Base-by-base conservation (phyloP, 179 eudicot genomes). In the Vitellaria paradoxa region DNA sequence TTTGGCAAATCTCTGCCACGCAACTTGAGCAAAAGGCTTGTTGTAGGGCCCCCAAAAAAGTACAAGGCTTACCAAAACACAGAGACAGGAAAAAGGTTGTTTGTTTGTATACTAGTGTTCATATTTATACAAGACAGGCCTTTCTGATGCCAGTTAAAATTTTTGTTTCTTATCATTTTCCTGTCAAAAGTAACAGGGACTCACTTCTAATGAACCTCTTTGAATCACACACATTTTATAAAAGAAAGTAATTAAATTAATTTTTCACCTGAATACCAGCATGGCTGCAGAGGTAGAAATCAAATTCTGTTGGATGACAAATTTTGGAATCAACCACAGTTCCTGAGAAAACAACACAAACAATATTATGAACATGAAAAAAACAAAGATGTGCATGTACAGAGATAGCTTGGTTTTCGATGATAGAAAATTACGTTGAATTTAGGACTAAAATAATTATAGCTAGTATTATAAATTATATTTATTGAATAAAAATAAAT, bases 231-330 rank as follows among this genome's bases (percentile, higher is more conserved):
- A 20, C 17, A n/a, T 10, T 68, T 12, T 20, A 45, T 18, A 53
- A 78, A 74, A 26, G 37, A 50, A 47, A 76, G 17, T 21, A 30
- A 30, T 30, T 30, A 30, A 30, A 30, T 0, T 7, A 49, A 5
- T 15, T 24, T 66, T 13, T 82, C 64, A 85, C 90, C 89, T 84
- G 87, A 84, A 86, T 84, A 61, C 89, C 89, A 77, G 89, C 87
- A 78, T 86, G 89, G 37, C 37, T 30, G 37, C 37, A 30, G 37
- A 30, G 37, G 37, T 30, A 30, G 37, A 30, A 30, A 30, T 86
- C 89, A 66, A 86, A 86, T 70, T 86, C 89, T n/a, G 89, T 77
- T 55, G 89, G 89, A 82, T 86, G 89, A 63, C 89, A 86, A 70
- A 86, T 86, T 76, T 86, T 86, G 9, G 89, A 69, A 73, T 86